phyloP scores from a whole-genome alignment of 768 basidiomycete genomes.

The Tubosaeta sp. region DNA sequence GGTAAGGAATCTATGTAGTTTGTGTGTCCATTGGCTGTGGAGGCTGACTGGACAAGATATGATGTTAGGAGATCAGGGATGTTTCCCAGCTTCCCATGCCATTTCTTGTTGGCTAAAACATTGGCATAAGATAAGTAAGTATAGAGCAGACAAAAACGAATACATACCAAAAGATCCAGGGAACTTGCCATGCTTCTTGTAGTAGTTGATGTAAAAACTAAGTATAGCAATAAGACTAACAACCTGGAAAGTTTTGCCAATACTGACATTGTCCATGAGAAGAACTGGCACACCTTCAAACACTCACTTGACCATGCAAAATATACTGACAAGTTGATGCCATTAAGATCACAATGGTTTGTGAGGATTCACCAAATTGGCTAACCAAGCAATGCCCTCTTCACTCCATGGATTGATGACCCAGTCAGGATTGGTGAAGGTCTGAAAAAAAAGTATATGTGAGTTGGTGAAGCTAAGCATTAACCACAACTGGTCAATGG shows the following conservation, averaged over 20 bases:
- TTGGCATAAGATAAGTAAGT: not conserved
- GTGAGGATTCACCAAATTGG: not conserved
- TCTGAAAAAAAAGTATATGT: not conserved
- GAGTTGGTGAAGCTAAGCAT: not conserved
- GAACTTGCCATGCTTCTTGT: not conserved
- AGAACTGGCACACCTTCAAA: constrained; percentile 7
- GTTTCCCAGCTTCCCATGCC: not conserved
- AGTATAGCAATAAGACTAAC: constrained; percentile 14
- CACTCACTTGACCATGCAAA: constrained; percentile 8
- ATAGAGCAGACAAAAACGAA: not conserved
- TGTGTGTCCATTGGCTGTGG: not conserved
- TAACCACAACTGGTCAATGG: too few species aligned
- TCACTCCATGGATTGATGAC: constrained; percentile 4
- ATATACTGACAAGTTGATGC: constrained; percentile 21
- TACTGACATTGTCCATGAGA: constrained; percentile 23
- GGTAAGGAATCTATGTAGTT: constrained; percentile 1
- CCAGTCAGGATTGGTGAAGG: not conserved
- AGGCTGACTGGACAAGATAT: constrained; percentile 1
- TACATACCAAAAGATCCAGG: not conserved
- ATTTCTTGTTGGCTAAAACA: not conserved
- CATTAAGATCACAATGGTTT: constrained; percentile 5
- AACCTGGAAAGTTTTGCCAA: constrained; percentile 22
- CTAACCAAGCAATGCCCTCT: constrained; percentile 10
- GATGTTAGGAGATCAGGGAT: not conserved
- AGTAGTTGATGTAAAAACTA: constrained; percentile 1